Evolutionary conservation across 805 yeast genomes (phyloP), one percentile per base, ranked within the genome.

Genomic region (Yarrowia deformans): DNA sequence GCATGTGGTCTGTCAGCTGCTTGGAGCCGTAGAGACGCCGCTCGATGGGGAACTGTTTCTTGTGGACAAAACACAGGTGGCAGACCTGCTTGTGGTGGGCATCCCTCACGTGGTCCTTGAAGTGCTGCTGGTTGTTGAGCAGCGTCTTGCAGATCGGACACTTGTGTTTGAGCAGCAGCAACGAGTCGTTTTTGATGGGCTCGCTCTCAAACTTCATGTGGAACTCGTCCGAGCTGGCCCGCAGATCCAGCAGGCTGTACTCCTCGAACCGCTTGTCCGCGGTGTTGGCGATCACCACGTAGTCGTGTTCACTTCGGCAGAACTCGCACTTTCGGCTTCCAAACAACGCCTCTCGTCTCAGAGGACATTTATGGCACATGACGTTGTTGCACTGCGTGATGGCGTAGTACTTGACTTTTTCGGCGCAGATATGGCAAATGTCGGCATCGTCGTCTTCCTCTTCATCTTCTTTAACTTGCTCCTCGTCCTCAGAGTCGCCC

Each of bases 381-480:
- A 82, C 84, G 76, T 95, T 98, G 74, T 88, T 87, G 78, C 99
- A 95, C 0, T 92, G 90, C 1, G 95, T 85, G 10, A 90, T 75
- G 0, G 97, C 91, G 2, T 88, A 87, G 73, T 83, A 84, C n/a
- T 73, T 72, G 35, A 92, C 82, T 39, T 81, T 80, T 56, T 90
- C 89, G 0, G 98, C 95, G 80, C 99, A 95, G 69, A 95, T 90
- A 29, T 93, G 79, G 82, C 98, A 93, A 32, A 48, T 19, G 45
- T 63, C 68, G 14, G 45, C 16, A 39, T 63, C 68, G 42, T 42
- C 52, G 32, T 60, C 66, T 0, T 32, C 50, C 3, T 58, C 64
- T 8, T 40, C 39, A 16, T 34, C 52, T 12, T 42, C 40, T 12
- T 45, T 29, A 34, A 13, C 2, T 18, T 60, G 42, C 1, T n/a